phyloP scores from a whole-genome alignment of 768 basidiomycete species.

The Polyporus arcularius region DNA sequence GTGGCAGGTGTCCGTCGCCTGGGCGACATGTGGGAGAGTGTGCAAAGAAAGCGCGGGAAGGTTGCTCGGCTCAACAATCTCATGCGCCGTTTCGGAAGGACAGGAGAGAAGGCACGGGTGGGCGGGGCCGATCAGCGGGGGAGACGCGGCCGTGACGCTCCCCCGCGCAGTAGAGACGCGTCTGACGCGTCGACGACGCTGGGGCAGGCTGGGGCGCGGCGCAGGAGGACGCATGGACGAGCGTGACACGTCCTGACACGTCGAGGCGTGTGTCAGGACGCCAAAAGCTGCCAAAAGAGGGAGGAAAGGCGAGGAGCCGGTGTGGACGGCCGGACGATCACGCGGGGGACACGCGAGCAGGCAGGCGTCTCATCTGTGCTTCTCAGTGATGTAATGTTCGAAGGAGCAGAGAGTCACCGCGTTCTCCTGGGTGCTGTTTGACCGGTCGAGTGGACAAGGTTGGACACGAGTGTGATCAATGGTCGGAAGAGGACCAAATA shows the following conservation, averaged over 20 bases:
- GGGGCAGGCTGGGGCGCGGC: no score
- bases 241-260: not conserved
- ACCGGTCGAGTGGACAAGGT: no score
- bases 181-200: constrained; percentile 2
- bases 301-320: not conserved
- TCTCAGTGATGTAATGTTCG: constrained; percentile 18
- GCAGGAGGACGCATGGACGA: not conserved
- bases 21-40: constrained; percentile 6
- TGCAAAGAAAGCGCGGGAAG: constrained; percentile 11
- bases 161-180: constrained; percentile 1
- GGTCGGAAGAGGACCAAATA: no score
- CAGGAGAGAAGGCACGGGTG: constrained; percentile 1
- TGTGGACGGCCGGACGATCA: constrained; percentile 3
- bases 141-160: constrained; percentile 10
- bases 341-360: constrained; percentile 19
- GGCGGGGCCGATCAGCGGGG: constrained; percentile 22
- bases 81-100: constrained; percentile 10
- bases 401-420: not conserved
- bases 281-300: not conserved
- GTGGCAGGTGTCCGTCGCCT: constrained; percentile 22
- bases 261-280: not conserved
- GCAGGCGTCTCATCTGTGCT: constrained; percentile 5
- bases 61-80: constrained; percentile 6
- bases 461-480: no score
- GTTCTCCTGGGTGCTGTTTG: no score